A percentile compares a stretch with the other conserved stretches of the same genome.
Evolutionary conservation across 306 rosid genomes (phyloP).

Genomic region (Pyrus pyrifolia): DNA sequence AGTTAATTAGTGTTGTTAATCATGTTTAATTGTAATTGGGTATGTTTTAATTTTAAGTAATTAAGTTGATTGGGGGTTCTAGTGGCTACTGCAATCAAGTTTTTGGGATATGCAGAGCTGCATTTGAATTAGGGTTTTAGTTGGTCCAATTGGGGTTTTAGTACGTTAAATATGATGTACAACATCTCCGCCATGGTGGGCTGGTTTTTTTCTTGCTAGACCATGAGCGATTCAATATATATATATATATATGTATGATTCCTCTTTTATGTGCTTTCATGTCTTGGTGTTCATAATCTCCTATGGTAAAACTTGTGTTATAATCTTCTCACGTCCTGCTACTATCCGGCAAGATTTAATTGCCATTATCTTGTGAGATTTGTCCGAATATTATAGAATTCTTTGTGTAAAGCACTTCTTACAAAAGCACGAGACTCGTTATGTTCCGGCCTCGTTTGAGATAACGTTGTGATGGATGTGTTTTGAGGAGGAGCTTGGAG

Average conservation of each 20-base stretch:
- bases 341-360: background rate
- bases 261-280: background rate
- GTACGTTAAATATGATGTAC: slow-evolving; percentile 34
- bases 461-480: background rate
- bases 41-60: background rate
- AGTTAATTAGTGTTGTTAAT: background rate
- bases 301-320: no score
- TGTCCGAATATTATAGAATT: no score
- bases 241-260: background rate
- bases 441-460: background rate
- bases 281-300: background rate
- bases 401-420: no score
- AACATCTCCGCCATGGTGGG: slow-evolving; percentile 34
- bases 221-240: slow-evolving; percentile 20
- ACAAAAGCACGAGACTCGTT: background rate
- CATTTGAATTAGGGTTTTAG: slow-evolving; percentile 5
- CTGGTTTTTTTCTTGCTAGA: slow-evolving; percentile 55
- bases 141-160: slow-evolving; percentile 6
- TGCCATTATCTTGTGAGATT: no score
- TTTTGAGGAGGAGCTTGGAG: background rate
- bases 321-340: background rate
- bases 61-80: background rate
- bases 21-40: background rate
- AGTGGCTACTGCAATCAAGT: slow-evolving; percentile 57
- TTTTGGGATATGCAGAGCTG: slow-evolving; percentile 69